Evolutionary conservation across 495 filamentous ascomycete species (phyloP).

Genomic region (Hypoxylon intermedium): DNA sequence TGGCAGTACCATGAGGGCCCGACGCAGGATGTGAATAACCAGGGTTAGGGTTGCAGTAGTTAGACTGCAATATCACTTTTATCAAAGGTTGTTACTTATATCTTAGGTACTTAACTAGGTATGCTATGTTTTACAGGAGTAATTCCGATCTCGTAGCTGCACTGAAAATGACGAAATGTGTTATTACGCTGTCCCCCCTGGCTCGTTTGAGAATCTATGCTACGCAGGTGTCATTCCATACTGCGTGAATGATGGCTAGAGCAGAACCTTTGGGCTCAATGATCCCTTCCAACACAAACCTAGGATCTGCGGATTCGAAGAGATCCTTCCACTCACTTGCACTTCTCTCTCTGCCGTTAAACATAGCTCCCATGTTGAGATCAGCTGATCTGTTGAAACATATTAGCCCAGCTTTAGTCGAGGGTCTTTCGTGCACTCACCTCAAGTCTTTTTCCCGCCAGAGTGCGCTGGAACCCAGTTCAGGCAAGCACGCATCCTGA

Average conservation of each 20-base stretch:
- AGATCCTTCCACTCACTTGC: background rate
- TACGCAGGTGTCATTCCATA: too few relatives aligned
- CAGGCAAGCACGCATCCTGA: background rate
- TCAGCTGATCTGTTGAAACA: background rate
- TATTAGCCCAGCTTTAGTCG: too few relatives aligned
- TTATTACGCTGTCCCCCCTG: too few relatives aligned
- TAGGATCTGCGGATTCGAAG: background rate
- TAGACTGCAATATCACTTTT: too few relatives aligned
- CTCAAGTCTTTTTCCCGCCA: background rate
- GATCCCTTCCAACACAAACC: slow-evolving; percentile 6
- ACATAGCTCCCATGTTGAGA: background rate
- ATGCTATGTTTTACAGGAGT: too few relatives aligned
- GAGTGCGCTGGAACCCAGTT: background rate
- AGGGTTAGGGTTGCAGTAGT: too few relatives aligned
- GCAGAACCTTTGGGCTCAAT: slow-evolving; percentile 34
- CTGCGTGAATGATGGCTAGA: slow-evolving; percentile 16
- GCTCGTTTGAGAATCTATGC: too few relatives aligned
- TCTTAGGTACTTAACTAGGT: too few relatives aligned
- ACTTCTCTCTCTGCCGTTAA: background rate
- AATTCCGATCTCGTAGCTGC: too few relatives aligned
- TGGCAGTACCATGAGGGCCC: background rate
- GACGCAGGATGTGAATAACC: background rate
- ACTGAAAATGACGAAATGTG: too few relatives aligned
- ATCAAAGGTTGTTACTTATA: too few relatives aligned
- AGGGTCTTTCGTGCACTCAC: background rate